Evolutionary conservation across 441 rosid species (phyloP), one percentile per base, ranked within the genome.

Genomic region (Jatropha podagrica): DNA sequence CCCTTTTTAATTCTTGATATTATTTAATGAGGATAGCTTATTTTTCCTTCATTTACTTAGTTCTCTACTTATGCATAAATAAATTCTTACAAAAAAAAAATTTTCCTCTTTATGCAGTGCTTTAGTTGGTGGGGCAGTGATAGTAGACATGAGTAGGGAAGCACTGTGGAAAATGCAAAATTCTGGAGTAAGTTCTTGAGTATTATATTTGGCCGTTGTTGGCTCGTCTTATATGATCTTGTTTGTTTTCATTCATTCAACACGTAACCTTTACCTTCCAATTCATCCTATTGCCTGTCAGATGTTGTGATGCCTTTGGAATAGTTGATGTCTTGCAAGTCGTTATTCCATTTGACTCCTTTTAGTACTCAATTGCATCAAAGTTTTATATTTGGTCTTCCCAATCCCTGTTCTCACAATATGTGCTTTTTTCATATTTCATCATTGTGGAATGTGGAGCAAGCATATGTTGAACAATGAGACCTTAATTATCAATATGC

Each of bases 101-200:
- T 55, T 75, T 37, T 11, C 62, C 8, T 32, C 72, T 80, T 27
- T 72, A 48, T 76, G 76, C 90, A 94, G 98, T 76, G 88, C 86
- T 56, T 27, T 94, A 68, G 65, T 78, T 58, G 88, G 91, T 68
- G 98, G 94, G 13, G 52, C 76, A 7, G 65, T 69, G 62, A 78
- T 81, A 15, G 75, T 91, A 74, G 92, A 89, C 68, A 58, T 74
- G 76, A 79, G 98, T 69, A 82, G 91, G 79, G 96, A 91, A 65
- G 83, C 90, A 41, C 72, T 92, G 32, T 94, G 98, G 97, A 88
- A 84, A 76, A 83, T 73, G 88, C 89, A 77, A 42, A 90, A 90
- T 77, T 82, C 92, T 41, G 91, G 95, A 88, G 95, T 90, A 85
- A 69, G 88, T 69, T 23, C 12, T 40, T 38, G 10, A 15, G 41